Percentiles rank a stretch among this genome's conserved stretches.
Conservation (phyloP, 2,329 filamentous ascomycete species). For the Aspergillus arachidicola region DNA sequence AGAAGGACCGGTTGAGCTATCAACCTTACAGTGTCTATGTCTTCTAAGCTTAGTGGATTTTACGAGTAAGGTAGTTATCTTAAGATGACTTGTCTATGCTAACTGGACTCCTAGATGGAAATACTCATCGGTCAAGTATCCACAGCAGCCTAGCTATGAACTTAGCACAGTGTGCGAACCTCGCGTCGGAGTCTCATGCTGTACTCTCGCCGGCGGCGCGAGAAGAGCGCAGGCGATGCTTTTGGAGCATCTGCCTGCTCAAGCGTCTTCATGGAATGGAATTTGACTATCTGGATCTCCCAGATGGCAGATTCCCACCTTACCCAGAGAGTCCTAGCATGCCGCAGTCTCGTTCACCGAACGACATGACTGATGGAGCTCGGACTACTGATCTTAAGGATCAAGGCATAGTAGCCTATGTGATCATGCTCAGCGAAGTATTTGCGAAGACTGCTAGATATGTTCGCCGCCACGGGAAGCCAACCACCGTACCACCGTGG, state of each 20-base stretch:
- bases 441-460: slow-evolving; percentile 54
- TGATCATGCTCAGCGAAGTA: slow-evolving; percentile 50
- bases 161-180: slow-evolving; percentile 48
- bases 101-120: slow-evolving; percentile 40
- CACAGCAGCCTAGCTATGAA: slow-evolving; percentile 51
- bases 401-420: slow-evolving; percentile 51
- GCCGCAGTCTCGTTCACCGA: slow-evolving; percentile 28
- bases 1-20: slow-evolving; percentile 45
- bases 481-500: slow-evolving; percentile 50
- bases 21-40: slow-evolving; percentile 47
- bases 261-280: slow-evolving; percentile 49
- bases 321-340: slow-evolving; percentile 43
- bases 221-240: slow-evolving; percentile 43
- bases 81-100: background rate
- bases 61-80: slow-evolving; percentile 34
- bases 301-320: slow-evolving; percentile 37
- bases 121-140: slow-evolving; percentile 47
- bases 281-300: slow-evolving; percentile 43
- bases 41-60: slow-evolving; percentile 46
- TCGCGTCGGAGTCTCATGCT: slow-evolving; percentile 40
- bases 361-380: slow-evolving; percentile 20
- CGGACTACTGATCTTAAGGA: slow-evolving; percentile 35
- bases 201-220: slow-evolving; percentile 22
- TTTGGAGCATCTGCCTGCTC: slow-evolving; percentile 48
- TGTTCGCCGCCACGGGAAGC: slow-evolving; percentile 49